Percentiles rank a stretch among this genome's conserved stretches.
Conservation (phyloP, 2,329 filamentous ascomycete genomes). For the Cercospora sp. region DNA sequence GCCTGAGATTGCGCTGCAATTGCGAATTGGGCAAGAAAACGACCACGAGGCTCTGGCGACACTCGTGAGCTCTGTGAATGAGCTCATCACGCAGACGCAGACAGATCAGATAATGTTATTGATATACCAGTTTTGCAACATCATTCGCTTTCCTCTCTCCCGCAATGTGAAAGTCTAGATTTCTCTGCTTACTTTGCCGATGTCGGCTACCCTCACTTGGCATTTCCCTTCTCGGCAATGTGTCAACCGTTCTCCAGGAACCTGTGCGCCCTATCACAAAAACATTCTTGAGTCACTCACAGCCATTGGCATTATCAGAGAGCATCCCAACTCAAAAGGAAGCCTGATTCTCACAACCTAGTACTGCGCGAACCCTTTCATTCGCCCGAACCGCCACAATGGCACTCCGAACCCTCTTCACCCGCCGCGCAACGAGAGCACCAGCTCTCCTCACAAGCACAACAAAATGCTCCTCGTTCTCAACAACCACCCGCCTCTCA, state of each 20-base stretch:
- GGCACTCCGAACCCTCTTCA: constrained; percentile 25
- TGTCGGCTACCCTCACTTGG: constrained; percentile 3
- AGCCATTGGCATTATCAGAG: background rate
- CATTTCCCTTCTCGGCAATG: constrained; percentile 2
- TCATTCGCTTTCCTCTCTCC: background rate
- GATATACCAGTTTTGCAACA: background rate
- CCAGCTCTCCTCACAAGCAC: background rate
- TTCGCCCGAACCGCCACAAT: constrained; percentile 8
- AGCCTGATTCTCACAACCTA: background rate
- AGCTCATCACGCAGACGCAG: background rate
- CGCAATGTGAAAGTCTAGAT: background rate
- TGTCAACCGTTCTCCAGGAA: background rate
- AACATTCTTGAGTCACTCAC: background rate
- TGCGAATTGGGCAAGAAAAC: background rate
- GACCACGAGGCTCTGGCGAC: background rate
- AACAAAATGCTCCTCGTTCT: background rate
- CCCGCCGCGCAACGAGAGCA: constrained; percentile 6
- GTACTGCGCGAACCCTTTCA: background rate
- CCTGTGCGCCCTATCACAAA: background rate
- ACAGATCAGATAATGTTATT: background rate
- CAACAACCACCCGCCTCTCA: constrained; percentile 13
- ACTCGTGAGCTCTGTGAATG: background rate
- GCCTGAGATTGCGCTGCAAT: background rate
- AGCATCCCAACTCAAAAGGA: background rate
- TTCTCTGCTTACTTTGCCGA: background rate